Evolutionary conservation across 495 filamentous ascomycete species (phyloP).

Genomic region (Lasiosphaeris hirsuta): DNA sequence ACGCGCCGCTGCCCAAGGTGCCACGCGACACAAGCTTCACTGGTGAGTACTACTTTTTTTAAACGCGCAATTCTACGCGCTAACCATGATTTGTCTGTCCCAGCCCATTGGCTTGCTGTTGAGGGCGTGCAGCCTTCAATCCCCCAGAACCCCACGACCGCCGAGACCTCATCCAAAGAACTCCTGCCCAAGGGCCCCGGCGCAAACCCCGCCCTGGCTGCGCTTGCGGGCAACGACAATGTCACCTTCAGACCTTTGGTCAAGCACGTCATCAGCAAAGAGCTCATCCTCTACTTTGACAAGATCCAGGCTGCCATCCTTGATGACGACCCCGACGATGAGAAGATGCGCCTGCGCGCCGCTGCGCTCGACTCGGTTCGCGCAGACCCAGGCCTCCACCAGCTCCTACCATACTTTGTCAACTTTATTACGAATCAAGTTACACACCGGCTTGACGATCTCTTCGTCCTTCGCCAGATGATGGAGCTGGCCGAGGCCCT

Average conservation of each 20-base stretch:
- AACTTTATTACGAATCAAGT: constrained; percentile 93
- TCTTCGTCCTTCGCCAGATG: constrained; percentile 84
- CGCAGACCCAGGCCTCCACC: constrained; percentile 87
- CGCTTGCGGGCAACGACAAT: constrained; percentile 78
- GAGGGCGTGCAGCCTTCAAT: constrained; percentile 96
- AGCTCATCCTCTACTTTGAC: constrained; percentile 95
- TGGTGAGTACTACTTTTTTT: constrained; percentile 46
- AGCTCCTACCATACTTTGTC: constrained; percentile 92
- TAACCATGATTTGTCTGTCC: not conserved
- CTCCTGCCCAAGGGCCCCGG: constrained; percentile 84
- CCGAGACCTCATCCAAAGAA: constrained; percentile 75
- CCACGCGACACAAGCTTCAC: constrained; percentile 91
- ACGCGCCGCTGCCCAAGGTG: constrained; percentile 89
- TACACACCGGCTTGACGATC: constrained; percentile 80
- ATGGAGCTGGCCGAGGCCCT: constrained; percentile 83
- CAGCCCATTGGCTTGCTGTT: constrained; percentile 92
- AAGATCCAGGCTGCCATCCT: constrained; percentile 83
- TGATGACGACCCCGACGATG: constrained; percentile 76
- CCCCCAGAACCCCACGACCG: constrained; percentile 86
- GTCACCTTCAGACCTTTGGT: constrained; percentile 81
- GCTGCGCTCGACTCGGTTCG: constrained; percentile 79
- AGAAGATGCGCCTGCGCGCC: constrained; percentile 62
- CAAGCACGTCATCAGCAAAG: constrained; percentile 92
- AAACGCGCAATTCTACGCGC: not conserved
- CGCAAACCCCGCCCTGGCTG: constrained; percentile 75